These are phyloP conservation scores for Colletotrichum simmondsii DNA, from an alignment of 2,329 filamentous ascomycete species.

Conservation along the genomic window DNA sequence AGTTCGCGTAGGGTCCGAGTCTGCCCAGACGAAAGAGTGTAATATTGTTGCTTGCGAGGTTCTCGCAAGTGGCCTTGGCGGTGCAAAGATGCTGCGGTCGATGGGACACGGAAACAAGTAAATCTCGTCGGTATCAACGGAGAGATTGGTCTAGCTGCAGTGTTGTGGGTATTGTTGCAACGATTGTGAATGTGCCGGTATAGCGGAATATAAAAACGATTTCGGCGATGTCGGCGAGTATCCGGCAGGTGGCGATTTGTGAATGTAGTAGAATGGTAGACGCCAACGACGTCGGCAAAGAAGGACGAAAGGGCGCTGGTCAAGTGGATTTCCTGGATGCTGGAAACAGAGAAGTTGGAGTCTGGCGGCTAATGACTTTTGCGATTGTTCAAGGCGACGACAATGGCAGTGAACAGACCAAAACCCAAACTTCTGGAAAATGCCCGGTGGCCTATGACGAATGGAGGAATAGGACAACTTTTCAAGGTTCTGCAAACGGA, in stretches of 20 bases:
- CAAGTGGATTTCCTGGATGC: neutral
- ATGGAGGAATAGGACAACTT: conserved; percentile 22
- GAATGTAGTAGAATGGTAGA: neutral
- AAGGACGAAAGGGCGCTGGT: conserved; percentile 1
- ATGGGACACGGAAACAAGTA: neutral
- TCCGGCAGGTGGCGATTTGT: conserved; percentile 6
- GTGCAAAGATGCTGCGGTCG: neutral
- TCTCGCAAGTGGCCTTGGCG: neutral
- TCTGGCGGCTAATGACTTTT: neutral
- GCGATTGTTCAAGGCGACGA: conserved; percentile 20
- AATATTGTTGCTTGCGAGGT: neutral
- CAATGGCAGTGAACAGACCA: conserved; percentile 19
- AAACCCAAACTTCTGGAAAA: conserved; percentile 18
- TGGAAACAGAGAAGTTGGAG: conserved; percentile 8
- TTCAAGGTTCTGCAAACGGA: conserved; percentile 33
- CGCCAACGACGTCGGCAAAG: conserved; percentile 20
- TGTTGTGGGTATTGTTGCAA: neutral
- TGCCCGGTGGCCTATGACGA: conserved; percentile 16
- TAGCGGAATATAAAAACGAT: neutral
- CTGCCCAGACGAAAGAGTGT: neutral
- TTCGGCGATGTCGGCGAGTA: conserved; percentile 17
- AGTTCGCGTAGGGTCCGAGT: neutral
- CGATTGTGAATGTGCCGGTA: neutral
- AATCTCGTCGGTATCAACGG: neutral
- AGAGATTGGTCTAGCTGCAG: neutral